Base-by-base conservation (phyloP, 257 asterid genomes). In the Solanum stenotomum region DNA sequence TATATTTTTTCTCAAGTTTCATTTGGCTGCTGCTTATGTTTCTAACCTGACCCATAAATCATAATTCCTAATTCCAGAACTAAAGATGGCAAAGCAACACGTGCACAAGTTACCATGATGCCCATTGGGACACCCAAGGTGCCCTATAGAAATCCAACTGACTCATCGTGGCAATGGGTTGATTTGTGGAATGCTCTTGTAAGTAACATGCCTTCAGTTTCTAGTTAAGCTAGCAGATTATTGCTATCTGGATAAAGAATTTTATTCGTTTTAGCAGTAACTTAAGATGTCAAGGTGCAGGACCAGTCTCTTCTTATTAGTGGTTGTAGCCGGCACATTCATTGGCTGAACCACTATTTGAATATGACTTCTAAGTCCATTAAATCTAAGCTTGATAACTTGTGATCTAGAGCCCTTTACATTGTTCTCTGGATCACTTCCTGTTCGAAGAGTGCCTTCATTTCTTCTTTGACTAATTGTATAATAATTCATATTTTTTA, bases 131-230 rank as follows among this genome's bases (percentile, higher is more conserved):
- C 96, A 65, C 99, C 99, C 46, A 91, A 94, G 90, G 99, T 97
- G 79, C 98, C 95, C 82, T 97, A 97, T 87, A 92, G 98, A 91
- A 95, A 94, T 90, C 91, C 92, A 33, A 68, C 87, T 56, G 98
- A 95, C 88, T 96, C 98, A 85, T 91, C 96, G 25, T 94, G 99
- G 98, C 98, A 95, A 88, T 94, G 98, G 98, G 94, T 97, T 83
- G 99, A 97, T 91, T 89, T 96, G 89, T 95, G 98, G 98, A 94
- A 96, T 92, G 99, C 98, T 91, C 99, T 97, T 87, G 99, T 97
- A 93, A 93, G 99, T 95, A 67, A 83, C 38, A 10, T 25, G 38
- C 11, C 16, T 81, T 46, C 68, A 81, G 18, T 81, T 79, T 27
- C 25, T 23, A 11, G 81, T 75, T 35, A 37, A 75, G n/a, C 83